phyloP scores from a whole-genome alignment of 2,329 filamentous ascomycete genomes.

The Alternaria rosae region DNA sequence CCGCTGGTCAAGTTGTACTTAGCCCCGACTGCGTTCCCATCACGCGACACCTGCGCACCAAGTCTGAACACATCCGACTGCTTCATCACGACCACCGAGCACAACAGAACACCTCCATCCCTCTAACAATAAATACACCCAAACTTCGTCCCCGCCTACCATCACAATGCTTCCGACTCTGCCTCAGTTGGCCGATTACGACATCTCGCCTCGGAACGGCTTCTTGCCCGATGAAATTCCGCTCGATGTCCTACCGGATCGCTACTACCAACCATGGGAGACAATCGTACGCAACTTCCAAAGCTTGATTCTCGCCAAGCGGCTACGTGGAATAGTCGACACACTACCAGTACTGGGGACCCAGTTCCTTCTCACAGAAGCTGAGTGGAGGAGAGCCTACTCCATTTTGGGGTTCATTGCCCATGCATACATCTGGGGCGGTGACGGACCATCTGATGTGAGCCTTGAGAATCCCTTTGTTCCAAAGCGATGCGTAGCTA shows the following conservation, averaged over 20 bases:
- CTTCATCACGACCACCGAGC: background rate
- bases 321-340: constrained; percentile 81
- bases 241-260: constrained; percentile 79
- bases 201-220: constrained; percentile 78
- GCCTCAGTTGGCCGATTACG: constrained; percentile 73
- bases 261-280: constrained; percentile 97
- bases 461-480: constrained; percentile 14
- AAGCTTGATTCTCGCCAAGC: constrained; percentile 82
- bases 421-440: constrained; percentile 91
- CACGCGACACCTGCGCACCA: constrained; percentile 10
- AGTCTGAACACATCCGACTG: background rate
- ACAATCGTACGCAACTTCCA: constrained; percentile 85
- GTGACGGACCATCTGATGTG: constrained; percentile 75
- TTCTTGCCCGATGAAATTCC: constrained; percentile 87
- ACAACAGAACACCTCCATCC: background rate
- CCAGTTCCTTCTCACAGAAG: constrained; percentile 77
- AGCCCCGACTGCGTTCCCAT: constrained; percentile 5
- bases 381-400: constrained; percentile 92
- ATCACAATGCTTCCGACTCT: constrained; percentile 53
- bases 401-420: constrained; percentile 78
- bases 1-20: background rate
- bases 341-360: constrained; percentile 84
- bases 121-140: background rate
- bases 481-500: constrained; percentile 20
- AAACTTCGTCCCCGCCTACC: background rate